Base-by-base conservation (phyloP, 768 basidiomycete genomes). In the Trametes elegans region DNA sequence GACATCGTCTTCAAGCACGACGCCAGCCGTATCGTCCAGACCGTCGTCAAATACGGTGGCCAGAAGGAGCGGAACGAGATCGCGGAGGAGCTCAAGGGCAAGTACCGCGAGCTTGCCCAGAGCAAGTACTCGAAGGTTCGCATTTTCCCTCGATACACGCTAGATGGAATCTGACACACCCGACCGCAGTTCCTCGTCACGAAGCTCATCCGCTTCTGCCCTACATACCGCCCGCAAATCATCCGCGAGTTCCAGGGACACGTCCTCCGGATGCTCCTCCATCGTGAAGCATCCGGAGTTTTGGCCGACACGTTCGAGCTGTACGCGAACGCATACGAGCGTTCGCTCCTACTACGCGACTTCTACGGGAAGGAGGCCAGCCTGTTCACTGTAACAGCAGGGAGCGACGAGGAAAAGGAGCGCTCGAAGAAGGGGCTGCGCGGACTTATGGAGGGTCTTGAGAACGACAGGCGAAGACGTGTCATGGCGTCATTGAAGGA, bases 1-100 rank as follows among this genome's bases (percentile, higher is more conserved):
- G 93, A 94, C 28, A 84, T 96, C 32, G 87, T 90, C 2, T 80
- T 91, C 66, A 96, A 94, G 70, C 94, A 96, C 64, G 93, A 96
- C 69, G 93, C 92, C 7, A 93, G 91, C 64, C 81, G 87, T 60
- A 92, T 92, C 57, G 81, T 90, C 19, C 88, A 90, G 68, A 88
- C 84, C 0, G 74, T 89, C 11, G 88, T 96, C 43, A 94, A 90
- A 65, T 83, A 88, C 55, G 94, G 94, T 3, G 77, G 81, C 18
- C 87, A 78, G 65, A 73, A 68, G 44, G 88, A 95, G 69, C 71
- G 93, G 40, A 82, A 90, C 36, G 86, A 91, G 66, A 80, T 97
- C 43, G 94, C 92, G 0, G 70, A 70, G 9, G 94, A 97, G 71
- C 76, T 97, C 43, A 87, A 90, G 66, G 93, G 93, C 1, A 78